These are phyloP conservation scores for Saururus chinensis DNA, from an alignment of 164 flowering plant genomes.

Conservation along the genomic window DNA sequence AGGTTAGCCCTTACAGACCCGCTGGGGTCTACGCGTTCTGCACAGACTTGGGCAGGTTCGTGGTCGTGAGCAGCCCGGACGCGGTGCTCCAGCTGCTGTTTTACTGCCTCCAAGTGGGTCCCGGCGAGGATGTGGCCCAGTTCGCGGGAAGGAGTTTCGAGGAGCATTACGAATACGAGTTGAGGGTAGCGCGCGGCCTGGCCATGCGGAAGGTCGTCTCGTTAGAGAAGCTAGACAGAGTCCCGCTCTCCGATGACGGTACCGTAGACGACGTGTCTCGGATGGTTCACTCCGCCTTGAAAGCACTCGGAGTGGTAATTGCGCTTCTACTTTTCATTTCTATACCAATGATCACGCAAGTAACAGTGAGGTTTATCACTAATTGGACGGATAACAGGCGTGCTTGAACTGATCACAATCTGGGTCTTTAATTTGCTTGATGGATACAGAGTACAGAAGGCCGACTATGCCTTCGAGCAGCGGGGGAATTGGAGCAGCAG, in stretches of 20 bases:
- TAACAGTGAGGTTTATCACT: background rate
- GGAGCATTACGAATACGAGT: constrained; percentile 39
- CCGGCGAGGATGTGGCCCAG: constrained; percentile 16
- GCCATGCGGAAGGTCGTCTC: constrained; percentile 21
- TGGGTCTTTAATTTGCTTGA: too few relatives aligned
- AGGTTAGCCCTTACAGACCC: constrained; percentile 70
- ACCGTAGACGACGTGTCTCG: constrained; percentile 9
- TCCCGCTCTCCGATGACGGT: constrained; percentile 29
- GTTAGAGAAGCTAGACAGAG: constrained; percentile 23
- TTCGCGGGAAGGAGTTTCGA: constrained; percentile 26
- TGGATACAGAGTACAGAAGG: constrained; percentile 50
- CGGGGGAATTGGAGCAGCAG: constrained; percentile 45
- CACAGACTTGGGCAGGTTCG: constrained; percentile 31
- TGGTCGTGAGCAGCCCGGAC: constrained; percentile 45
- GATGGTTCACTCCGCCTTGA: constrained; percentile 15
- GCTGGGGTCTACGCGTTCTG: constrained; percentile 64
- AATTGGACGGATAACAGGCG: too few relatives aligned
- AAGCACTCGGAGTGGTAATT: constrained; percentile 58
- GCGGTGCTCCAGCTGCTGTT: constrained; percentile 64
- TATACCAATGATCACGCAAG: background rate
- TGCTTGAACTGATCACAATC: too few relatives aligned
- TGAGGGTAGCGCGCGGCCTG: constrained; percentile 23
- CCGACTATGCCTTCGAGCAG: constrained; percentile 62
- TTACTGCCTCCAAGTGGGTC: constrained; percentile 35
- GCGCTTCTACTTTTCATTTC: background rate